phyloP scores from a whole-genome alignment of 192 early-diverging fungal species.

The Coemansia sp. region DNA sequence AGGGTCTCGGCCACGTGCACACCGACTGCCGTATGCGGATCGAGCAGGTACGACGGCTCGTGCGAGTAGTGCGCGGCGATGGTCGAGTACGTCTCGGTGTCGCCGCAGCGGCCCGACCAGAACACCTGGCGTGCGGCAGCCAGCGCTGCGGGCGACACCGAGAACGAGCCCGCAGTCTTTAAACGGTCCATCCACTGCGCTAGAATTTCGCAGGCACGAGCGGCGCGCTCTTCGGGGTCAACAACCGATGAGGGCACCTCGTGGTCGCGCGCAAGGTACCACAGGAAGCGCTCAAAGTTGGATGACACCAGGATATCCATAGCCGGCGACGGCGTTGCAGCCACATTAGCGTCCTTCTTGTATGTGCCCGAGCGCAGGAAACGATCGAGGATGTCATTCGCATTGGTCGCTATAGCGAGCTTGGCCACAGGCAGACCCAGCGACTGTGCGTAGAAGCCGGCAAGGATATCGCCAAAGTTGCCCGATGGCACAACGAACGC shows the following conservation, averaged over 20 bases:
- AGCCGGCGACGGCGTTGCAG: conserved; percentile 85
- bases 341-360: conserved; percentile 69
- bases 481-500: conserved; percentile 91
- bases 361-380: conserved; percentile 85
- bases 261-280: conserved; percentile 77
- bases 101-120: conserved; percentile 69
- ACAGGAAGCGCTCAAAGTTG: conserved; percentile 97
- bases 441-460: conserved; percentile 86
- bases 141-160: conserved; percentile 62
- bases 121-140: conserved; percentile 69
- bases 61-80: conserved; percentile 70
- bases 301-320: conserved; percentile 97
- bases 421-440: conserved; percentile 88
- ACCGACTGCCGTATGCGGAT: conserved; percentile 97
- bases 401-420: conserved; percentile 92
- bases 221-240: conserved; percentile 53
- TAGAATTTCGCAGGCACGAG: conserved; percentile 61
- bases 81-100: conserved; percentile 71
- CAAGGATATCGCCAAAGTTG: conserved; percentile 95
- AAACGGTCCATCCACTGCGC: conserved; percentile 77
- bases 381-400: conserved; percentile 95
- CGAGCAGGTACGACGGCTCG: conserved; percentile 70
- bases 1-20: conserved; percentile 76
- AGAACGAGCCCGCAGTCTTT: conserved; percentile 69
- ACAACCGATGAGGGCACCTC: conserved; percentile 20